Evolutionary conservation across 371 early-diverging fungal species (phyloP), one percentile per base, ranked within the genome.

Genomic region (Apophysomyces elegans): DNA sequence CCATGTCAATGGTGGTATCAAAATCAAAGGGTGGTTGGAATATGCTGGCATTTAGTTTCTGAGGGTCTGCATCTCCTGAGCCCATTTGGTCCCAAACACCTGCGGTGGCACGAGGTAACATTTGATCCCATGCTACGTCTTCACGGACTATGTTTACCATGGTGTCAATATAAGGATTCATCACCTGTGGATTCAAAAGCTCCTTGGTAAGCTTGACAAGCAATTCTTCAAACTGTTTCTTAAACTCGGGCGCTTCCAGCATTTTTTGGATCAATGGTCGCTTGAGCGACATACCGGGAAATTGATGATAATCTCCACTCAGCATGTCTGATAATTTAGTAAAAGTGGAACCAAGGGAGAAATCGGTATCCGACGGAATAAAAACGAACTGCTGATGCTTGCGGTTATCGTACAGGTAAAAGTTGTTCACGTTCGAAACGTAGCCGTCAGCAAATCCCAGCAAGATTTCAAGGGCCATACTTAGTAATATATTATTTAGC

Each of bases 361-460:
- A 58, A 2, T 58, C 32, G 59, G 39, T 18, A 37, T 58, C 62
- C 9, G 69, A 68, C 16, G 54, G 54, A 50, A 50, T 50, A 50
- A 18, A 50, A 1, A 21, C 11, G 21, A 50, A 50, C 21, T 21
- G n/a, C 1, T 50, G 32, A 7, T 45, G 13, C n/a, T 46, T 35
- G 9, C 16, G 59, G 37, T 56, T 21, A 26, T 72, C 65, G 18
- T 78, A 78, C 1, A 78, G 32, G 37, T 74, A 72, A 43, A 64
- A 78, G 39, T 78, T 78, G 16, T 72, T 65, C 8, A 59, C 64
- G 62, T 68, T 56, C 0, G 68, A 18, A 1, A 71, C 32, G n/a
- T 76, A 73, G 32, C 70, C 70, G 44, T 78, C 74, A 8, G 74
- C 69, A 32, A 62, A 68, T 37, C 74, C 76, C 12, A 71, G 39